Base-by-base conservation (phyloP, 2,329 filamentous ascomycete species). In the Acarospora socialis region DNA sequence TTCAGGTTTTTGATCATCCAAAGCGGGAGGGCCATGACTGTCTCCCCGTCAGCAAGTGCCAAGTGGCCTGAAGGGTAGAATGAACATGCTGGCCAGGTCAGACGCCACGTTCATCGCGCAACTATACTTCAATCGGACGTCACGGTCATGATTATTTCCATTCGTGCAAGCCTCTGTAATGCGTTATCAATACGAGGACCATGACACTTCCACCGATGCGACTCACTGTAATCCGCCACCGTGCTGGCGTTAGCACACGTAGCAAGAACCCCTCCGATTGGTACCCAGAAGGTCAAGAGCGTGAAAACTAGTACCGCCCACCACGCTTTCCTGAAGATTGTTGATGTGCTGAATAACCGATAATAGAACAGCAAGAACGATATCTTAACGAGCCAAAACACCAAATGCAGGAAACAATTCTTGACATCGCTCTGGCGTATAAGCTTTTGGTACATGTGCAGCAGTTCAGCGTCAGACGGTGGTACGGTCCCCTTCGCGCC, bases 361-460 rank as follows among this genome's bases (percentile, higher is more conserved):
- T 27, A 23, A 21, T 34, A 34, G 12, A 34, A 17, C 18, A 29
- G 9, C 20, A 34, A 17, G 25, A 29, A 34, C 10, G 32, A 34
- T 21, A 21, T 15, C 26, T 34, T 34, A 8, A 29, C 26, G 15
- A 29, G 7, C 32, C 32, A 34, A 22, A 34, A 34, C 15, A 33
- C 31, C 31, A 27, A 26, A 25, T 33, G 28, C 22, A 33, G 21
- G 23, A 33, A 33, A 27, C 31, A 33, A 9, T 33, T 33, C 18
- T 33, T 28, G 17, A 33, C 31, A 13, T 14, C 28, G 17, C 23
- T 27, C 4, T 27, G 31, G n/a, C 22, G 10, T 20, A 16, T 13
- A 21, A 27, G 26, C 14, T 33, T 18, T 33, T 21, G 18, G 23
- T 33, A 33, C 12, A 33, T 18, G 12, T 15, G 23, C 8, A 33